phyloP scores from a whole-genome alignment of 768 basidiomycete genomes.

The Rhodocollybia butyracea region DNA sequence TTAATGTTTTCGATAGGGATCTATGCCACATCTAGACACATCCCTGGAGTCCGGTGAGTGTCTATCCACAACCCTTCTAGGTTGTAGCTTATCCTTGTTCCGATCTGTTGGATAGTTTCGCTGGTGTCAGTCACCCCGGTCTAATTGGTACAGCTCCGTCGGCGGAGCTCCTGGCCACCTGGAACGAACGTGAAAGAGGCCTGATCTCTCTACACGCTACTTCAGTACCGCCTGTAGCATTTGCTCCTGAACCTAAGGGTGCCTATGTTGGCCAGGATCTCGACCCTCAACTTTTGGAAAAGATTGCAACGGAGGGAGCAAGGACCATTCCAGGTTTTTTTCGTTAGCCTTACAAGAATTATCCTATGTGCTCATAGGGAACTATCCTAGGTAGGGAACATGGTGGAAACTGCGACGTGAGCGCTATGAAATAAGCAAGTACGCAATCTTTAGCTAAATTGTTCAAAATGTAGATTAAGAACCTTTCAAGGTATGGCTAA shows the following conservation, averaged over 20 bases:
- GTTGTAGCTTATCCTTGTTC: too few species aligned
- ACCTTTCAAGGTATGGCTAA: constrained; percentile 50
- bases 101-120: too few species aligned
- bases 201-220: constrained; percentile 52
- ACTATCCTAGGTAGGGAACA: constrained; percentile 82
- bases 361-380: too few species aligned
- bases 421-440: constrained; percentile 13
- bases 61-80: too few species aligned
- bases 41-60: constrained; percentile 78
- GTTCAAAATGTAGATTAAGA: constrained; percentile 55
- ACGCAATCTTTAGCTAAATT: too few species aligned
- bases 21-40: constrained; percentile 71
- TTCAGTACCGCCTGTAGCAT: constrained; percentile 63
- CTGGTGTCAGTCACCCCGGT: constrained; percentile 74
- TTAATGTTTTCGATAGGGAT: constrained; percentile 47
- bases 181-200: constrained; percentile 70
- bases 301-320: constrained; percentile 64
- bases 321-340: constrained; percentile 72
- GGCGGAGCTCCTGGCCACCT: constrained; percentile 64
- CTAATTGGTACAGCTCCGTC: constrained; percentile 78
- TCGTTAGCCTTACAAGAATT: too few species aligned
- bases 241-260: constrained; percentile 54
- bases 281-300: constrained; percentile 38
- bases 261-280: constrained; percentile 72
- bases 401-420: constrained; percentile 73